These are phyloP conservation scores for Phytopythium montanum DNA, from an alignment of 352 stramenopile genomes.

Conservation along the genomic window DNA sequence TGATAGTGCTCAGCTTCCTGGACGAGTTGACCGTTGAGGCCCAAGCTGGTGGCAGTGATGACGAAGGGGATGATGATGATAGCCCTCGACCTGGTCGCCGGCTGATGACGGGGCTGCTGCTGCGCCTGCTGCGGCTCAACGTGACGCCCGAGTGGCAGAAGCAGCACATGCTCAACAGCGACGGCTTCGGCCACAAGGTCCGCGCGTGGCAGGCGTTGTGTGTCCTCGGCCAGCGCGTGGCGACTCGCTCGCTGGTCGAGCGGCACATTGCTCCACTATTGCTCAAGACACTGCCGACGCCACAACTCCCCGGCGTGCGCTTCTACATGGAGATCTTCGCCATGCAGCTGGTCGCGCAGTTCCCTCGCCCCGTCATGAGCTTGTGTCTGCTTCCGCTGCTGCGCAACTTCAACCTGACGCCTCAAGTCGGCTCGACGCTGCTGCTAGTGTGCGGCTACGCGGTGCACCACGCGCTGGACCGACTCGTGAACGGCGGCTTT, in stretches of 20 bases:
- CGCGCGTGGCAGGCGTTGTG: slow-evolving; percentile 79
- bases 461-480: slow-evolving; percentile 28
- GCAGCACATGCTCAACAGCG: slow-evolving; percentile 84
- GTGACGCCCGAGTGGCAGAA: slow-evolving; percentile 59
- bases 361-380: slow-evolving; percentile 37
- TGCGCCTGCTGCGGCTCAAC: slow-evolving; percentile 44
- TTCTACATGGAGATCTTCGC: slow-evolving; percentile 85
- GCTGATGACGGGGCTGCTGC: slow-evolving; percentile 38
- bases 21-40: slow-evolving; percentile 42
- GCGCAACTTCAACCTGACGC: slow-evolving; percentile 61
- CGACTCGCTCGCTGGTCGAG: slow-evolving; percentile 15
- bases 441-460: slow-evolving; percentile 53
- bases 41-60: neutral
- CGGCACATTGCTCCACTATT: slow-evolving; percentile 25
- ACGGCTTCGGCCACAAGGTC: slow-evolving; percentile 73
- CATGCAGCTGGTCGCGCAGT: slow-evolving; percentile 61
- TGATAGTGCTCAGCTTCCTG: slow-evolving; percentile 66
- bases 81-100: slow-evolving; percentile 6
- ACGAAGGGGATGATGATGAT: neutral
- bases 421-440: slow-evolving; percentile 62
- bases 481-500: slow-evolving; percentile 4
- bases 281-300: slow-evolving; percentile 46
- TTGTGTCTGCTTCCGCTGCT: slow-evolving; percentile 56
- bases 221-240: slow-evolving; percentile 55
- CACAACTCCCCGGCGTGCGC: slow-evolving; percentile 62